Percentiles rank a stretch among this genome's conserved stretches.
These are phyloP conservation scores for Rutstroemia sp. DNA, from an alignment of 2,329 filamentous ascomycete species.

Conservation along the genomic window DNA sequence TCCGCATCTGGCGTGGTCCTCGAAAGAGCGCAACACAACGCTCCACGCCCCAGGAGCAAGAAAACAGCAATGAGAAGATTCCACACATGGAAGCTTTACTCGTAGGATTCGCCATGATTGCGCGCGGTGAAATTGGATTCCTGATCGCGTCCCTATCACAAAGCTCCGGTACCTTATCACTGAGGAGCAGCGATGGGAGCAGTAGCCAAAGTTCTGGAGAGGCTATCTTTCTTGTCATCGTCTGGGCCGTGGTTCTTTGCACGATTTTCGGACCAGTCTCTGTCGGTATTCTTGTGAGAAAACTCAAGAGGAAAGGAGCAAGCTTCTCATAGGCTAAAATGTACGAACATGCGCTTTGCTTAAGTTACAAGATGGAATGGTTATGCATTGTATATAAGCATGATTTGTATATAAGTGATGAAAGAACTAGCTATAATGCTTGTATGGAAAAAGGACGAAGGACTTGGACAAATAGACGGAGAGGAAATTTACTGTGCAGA, in stretches of 20 bases:
- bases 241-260: slow-evolving; percentile 49
- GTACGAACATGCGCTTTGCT: too few relatives aligned
- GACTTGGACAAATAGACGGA: too few relatives aligned
- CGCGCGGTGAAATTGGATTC: slow-evolving; percentile 75
- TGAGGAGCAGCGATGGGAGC: background rate
- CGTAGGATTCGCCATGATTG: slow-evolving; percentile 53
- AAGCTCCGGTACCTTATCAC: slow-evolving; percentile 32
- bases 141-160: slow-evolving; percentile 65
- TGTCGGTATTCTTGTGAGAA: slow-evolving; percentile 39
- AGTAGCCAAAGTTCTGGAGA: slow-evolving; percentile 5
- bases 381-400: too few relatives aligned
- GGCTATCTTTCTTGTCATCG: slow-evolving; percentile 44
- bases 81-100: slow-evolving; percentile 15
- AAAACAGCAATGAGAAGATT: slow-evolving; percentile 8
- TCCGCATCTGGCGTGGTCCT: background rate
- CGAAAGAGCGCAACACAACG: background rate
- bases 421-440: too few relatives aligned
- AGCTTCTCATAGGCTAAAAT: background rate
- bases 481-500: too few relatives aligned
- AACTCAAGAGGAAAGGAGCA: background rate
- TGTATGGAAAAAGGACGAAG: too few relatives aligned
- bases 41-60: background rate
- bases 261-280: slow-evolving; percentile 44
- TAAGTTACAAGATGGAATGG: too few relatives aligned
- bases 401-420: too few relatives aligned